These are phyloP conservation scores for Fusarium transvaalense DNA, from an alignment of 2,329 filamentous ascomycete species.

Conservation along the genomic window DNA sequence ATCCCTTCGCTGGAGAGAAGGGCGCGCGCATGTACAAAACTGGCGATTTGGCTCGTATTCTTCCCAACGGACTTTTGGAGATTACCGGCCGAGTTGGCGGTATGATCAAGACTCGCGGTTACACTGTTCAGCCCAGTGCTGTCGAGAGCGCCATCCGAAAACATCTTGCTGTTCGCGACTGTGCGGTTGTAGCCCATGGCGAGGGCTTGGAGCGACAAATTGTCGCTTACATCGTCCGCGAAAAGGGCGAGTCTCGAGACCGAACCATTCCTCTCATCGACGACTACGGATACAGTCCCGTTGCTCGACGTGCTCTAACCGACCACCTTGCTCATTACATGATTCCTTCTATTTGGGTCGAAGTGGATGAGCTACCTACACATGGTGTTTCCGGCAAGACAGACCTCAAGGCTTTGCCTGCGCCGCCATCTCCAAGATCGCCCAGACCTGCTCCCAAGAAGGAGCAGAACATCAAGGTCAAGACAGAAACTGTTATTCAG, in stretches of 20 bases:
- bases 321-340: slow-evolving; percentile 82
- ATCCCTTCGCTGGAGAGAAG: slow-evolving; percentile 71
- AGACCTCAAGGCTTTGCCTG: slow-evolving; percentile 77
- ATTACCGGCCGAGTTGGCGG: slow-evolving; percentile 81
- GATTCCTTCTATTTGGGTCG: slow-evolving; percentile 83
- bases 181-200: slow-evolving; percentile 78
- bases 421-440: slow-evolving; percentile 68
- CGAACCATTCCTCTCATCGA: slow-evolving; percentile 75
- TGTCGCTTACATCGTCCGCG: slow-evolving; percentile 80
- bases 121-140: slow-evolving; percentile 81
- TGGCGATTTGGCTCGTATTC: slow-evolving; percentile 76
- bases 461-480: slow-evolving; percentile 72
- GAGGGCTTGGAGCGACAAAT: slow-evolving; percentile 81
- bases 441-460: slow-evolving; percentile 57
- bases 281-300: slow-evolving; percentile 77
- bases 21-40: slow-evolving; percentile 80
- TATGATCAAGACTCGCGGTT: slow-evolving; percentile 86
- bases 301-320: slow-evolving; percentile 73
- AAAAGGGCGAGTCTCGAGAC: slow-evolving; percentile 68
- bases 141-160: slow-evolving; percentile 79
- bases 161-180: slow-evolving; percentile 77
- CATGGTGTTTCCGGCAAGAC: slow-evolving; percentile 84
- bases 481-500: slow-evolving; percentile 74
- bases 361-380: slow-evolving; percentile 77
- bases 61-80: slow-evolving; percentile 76